Evolutionary conservation across 257 asterid species (phyloP), one percentile per base, ranked within the genome.

Genomic region (Nicotiana knightiana): DNA sequence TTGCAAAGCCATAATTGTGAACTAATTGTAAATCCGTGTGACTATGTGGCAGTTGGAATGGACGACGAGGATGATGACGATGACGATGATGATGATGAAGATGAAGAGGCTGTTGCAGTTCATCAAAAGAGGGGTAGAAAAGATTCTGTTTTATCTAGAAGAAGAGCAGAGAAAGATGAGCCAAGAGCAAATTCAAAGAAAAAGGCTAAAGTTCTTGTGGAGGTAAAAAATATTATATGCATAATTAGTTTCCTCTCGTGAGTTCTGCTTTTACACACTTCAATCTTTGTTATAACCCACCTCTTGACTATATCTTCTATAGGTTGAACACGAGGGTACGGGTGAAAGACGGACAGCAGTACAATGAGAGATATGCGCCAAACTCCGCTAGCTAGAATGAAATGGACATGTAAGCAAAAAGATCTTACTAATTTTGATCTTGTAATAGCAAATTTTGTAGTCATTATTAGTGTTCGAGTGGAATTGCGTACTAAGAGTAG

Each of bases 241-340:
- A 77, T 46, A 58, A 17, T 33, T 3, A 17, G 10, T 33, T 82
- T 2, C 7, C 28, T 43, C 51, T 28, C 59, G 55, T 0, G 30
- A 18, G 1, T 53, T 67, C 16, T 11, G 28, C 68, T 2, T 62
- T 33, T 37, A 30, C 11, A n/a, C 67, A 11, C 9, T 28, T 62
- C 3, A 3, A 12, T 48, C 43, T 67, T 46, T 64, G 79, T 26
- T 51, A 48, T 13, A 73, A 73, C 16, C 4, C 17, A 7, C 6
- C 51, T 54, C 24, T 7, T 16, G 81, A 17, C 67, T 88, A 57
- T 81, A 3, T 86, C 33, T 87, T 61, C 76, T 83, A 43, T 9
- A 95, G 98, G 97, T 95, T 67, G 98, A 95, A 85, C 91, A 85
- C 55, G 97, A 95, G 82, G 94, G 84, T 76, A 79, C 86, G 6